Evolutionary conservation across 73 alveolate species (phyloP).

Genomic region (Uronychia setigera): DNA sequence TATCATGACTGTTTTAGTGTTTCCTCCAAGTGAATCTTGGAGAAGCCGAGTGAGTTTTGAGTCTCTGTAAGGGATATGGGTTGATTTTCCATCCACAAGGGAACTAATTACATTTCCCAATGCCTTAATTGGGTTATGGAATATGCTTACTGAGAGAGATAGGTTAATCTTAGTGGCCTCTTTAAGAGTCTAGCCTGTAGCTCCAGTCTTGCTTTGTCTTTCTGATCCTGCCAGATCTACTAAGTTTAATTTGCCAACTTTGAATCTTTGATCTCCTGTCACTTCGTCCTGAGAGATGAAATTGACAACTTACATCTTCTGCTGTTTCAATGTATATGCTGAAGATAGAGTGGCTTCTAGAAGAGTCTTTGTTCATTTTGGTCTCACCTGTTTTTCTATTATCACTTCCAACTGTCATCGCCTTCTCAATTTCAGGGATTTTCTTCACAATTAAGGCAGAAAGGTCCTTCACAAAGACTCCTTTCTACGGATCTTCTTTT

Average conservation of each 20-base stretch:
- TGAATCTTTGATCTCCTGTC: constrained; percentile 39
- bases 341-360: constrained; percentile 85
- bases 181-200: constrained; percentile 73
- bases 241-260: constrained; percentile 67
- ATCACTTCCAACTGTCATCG: constrained; percentile 56
- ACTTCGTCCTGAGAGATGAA: constrained; percentile 4
- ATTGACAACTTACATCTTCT: constrained; percentile 33
- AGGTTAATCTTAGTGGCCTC: constrained; percentile 87
- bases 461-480: constrained; percentile 90
- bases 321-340: constrained; percentile 71
- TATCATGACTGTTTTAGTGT: constrained; percentile 86
- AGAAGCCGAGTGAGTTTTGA: constrained; percentile 95
- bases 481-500: constrained; percentile 94
- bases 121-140: constrained; percentile 54
- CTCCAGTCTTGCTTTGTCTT: constrained; percentile 78
- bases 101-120: constrained; percentile 96
- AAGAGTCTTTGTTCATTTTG: constrained; percentile 73
- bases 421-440: constrained; percentile 67
- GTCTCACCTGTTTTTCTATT: constrained; percentile 76
- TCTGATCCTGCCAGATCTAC: constrained; percentile 96
- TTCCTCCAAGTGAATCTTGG: constrained; percentile 89
- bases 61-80: constrained; percentile 98
- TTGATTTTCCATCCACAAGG: constrained; percentile 89
- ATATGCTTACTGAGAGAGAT: constrained; percentile 81
- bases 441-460: constrained; percentile 60